phyloP scores from a whole-genome alignment of 108 stramenopile genomes.

The Schizochytrium sp. region DNA sequence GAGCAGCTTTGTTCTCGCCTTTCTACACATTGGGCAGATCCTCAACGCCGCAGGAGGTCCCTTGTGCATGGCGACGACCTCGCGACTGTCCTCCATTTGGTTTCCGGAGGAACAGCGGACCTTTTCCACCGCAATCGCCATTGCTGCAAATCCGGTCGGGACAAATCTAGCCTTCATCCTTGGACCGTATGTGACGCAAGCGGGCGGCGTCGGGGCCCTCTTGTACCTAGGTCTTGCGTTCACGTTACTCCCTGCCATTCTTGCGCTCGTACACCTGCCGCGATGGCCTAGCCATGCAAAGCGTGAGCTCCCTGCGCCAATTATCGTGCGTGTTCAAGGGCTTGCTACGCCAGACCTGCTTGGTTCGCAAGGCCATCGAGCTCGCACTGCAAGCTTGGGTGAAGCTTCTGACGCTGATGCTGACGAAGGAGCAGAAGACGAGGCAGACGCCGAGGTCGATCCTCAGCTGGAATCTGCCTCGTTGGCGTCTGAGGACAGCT shows the following conservation, averaged over 20 bases:
- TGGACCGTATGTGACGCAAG: neutral
- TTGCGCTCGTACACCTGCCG: neutral
- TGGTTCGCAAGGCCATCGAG: too few relatives aligned
- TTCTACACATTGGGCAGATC: neutral
- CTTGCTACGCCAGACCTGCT: neutral
- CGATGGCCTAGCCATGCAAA: neutral
- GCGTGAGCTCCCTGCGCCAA: neutral
- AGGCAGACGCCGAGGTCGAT: neutral
- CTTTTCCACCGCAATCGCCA: neutral
- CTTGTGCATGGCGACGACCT: conserved; percentile 4
- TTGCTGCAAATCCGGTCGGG: neutral
- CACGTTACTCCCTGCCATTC: neutral
- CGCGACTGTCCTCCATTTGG: neutral
- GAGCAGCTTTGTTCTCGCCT: neutral
- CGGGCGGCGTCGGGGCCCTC: neutral
- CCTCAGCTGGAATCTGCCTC: neutral
- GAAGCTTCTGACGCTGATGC: neutral
- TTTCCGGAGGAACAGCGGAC: neutral
- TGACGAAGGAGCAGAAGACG: neutral
- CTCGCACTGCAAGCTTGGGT: neutral
- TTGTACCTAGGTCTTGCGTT: neutral
- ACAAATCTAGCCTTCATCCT: neutral
- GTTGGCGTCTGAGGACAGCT: neutral
- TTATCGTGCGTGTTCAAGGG: neutral
- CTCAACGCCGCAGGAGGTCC: neutral